Evolutionary conservation across 441 rosid genomes (phyloP), one percentile per base, ranked within the genome.

Genomic region (Eugenia klotzschiana): DNA sequence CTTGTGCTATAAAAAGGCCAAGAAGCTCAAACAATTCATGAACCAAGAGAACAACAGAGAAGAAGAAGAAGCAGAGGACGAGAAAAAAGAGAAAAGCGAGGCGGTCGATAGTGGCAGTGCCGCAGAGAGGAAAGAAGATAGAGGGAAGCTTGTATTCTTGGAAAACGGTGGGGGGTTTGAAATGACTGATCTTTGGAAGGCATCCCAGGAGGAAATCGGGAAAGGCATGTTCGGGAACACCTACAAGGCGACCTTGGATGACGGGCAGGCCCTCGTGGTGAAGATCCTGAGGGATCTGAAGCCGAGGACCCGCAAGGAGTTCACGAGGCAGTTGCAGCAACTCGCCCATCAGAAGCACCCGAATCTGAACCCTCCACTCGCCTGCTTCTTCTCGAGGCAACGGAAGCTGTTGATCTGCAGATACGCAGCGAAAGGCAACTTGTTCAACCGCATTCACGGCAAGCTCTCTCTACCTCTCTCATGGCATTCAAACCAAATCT

Each of bases 401-500:
- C 91, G 91, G 88, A 90, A 92, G 86, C 54, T 92, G 37, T 57
- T 91, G 27, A 57, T 92, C 3, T 88, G 83, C 87, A 90, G 80
- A 84, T 86, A 82, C 64, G 89, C 86, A 4, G 82, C 81, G 64
- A 90, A 87, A n/a, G 94, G 96, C 85, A 91, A 87, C 85, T 89
- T 92, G 82, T 87, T 87, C 51, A 51, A 84, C 82, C 92, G 86
- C 81, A 89, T 93, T 54, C 94, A 91, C 6, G 91, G 95, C 87
- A 54, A 89, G 88, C 25, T 37, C 51, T 72, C 80, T 1, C 46
- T 10, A 18, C 14, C 83, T 29, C 11, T 58, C 11, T 18, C 9
- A 33, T 33, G n/a, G 74, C n/a, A 60, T 13, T 15, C 73, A 29
- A 60, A 29, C 12, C 41, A 1, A 29, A 60, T 60, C 41, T 16